phyloP scores from a whole-genome alignment of 176 grass and related monocot genomes.

The Pontederia paniculata region DNA sequence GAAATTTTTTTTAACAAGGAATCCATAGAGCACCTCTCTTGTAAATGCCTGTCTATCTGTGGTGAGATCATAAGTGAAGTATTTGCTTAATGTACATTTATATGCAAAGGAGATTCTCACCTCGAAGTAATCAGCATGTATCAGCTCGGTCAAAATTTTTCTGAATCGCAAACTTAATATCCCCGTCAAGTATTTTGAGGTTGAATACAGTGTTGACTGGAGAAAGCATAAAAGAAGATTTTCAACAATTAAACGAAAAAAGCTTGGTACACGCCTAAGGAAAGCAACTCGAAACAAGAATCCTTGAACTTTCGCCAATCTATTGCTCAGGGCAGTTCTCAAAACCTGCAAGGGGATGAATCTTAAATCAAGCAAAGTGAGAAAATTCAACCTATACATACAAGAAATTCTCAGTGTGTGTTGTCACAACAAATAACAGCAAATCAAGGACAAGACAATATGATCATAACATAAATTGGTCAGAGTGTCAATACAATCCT shows the following conservation, averaged over 20 bases:
- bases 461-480: no score
- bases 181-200: constrained; percentile 87
- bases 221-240: constrained; percentile 88
- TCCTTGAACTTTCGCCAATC: constrained; percentile 90
- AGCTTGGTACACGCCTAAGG: constrained; percentile 71
- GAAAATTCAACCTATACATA: neutral
- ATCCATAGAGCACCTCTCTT: no score
- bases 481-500: no score
- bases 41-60: no score
- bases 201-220: constrained; percentile 67
- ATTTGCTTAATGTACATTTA: no score
- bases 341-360: constrained; percentile 45
- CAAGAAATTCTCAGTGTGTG: constrained; percentile 2
- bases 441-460: no score
- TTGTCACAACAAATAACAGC: no score
- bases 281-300: constrained; percentile 96
- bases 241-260: constrained; percentile 67
- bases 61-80: no score
- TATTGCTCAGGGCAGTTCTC: constrained; percentile 78
- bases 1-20: no score
- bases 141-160: constrained; percentile 81
- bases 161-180: constrained; percentile 74
- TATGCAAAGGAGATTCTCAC: constrained; percentile 17
- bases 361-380: neutral
- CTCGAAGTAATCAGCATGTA: constrained; percentile 95